Percentiles rank a stretch among this genome's conserved stretches.
Evolutionary conservation across 257 asterid genomes (phyloP).

Genomic region (Solanum neorickii): DNA sequence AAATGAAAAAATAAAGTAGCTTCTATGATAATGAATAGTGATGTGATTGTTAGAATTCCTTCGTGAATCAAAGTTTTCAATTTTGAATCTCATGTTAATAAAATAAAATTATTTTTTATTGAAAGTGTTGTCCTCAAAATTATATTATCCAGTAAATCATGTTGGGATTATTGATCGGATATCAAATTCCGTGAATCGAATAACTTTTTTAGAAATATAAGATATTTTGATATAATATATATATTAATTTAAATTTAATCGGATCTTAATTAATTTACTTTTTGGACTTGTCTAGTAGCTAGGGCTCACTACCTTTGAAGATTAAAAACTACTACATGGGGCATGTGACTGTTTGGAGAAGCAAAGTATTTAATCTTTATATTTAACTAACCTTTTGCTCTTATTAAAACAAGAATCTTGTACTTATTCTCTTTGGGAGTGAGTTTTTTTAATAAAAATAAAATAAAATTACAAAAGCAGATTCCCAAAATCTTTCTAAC

Average conservation of each 20-base stretch:
- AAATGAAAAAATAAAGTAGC: rapidly evolving
- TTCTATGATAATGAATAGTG: not conserved
- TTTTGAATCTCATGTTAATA: no score
- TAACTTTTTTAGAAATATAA: no score
- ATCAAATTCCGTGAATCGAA: not conserved
- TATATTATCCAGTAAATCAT: not conserved
- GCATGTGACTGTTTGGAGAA: not conserved
- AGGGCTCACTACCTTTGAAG: not conserved
- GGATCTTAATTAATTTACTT: no score
- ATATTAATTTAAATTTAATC: not conserved
- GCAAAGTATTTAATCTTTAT: not conserved
- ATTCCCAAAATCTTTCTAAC: not conserved
- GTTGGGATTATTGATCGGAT: not conserved
- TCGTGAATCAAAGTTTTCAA: not conserved
- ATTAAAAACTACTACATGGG: not conserved
- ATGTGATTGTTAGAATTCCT: not conserved
- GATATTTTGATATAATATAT: no score
- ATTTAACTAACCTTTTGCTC: not conserved
- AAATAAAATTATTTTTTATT: no score
- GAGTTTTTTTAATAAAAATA: not conserved
- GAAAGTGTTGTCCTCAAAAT: no score
- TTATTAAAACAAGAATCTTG: not conserved
- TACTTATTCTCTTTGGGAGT: not conserved
- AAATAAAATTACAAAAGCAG: not conserved
- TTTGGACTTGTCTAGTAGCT: not conserved